Evolutionary conservation across 2,329 filamentous ascomycete genomes (phyloP).

Genomic region (Penicillium decumbens): DNA sequence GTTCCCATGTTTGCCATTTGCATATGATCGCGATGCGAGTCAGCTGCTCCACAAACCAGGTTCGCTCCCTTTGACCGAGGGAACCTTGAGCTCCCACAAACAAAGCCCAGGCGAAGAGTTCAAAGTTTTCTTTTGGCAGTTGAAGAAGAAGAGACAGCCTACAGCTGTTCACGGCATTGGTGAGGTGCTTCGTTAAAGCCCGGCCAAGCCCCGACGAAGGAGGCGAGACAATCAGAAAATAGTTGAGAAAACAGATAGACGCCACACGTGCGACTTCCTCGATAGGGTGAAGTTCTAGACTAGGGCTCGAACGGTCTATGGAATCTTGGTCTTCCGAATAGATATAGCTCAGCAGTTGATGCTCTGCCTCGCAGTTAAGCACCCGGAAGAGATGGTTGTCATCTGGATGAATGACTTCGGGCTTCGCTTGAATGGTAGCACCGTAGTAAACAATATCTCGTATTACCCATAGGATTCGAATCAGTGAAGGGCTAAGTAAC

Average conservation of each 20-base stretch:
- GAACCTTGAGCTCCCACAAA: constrained; percentile 34
- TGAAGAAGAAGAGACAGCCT: constrained; percentile 12
- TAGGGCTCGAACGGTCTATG: background rate
- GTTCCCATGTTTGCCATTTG: constrained; percentile 30
- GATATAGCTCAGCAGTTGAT: constrained; percentile 38
- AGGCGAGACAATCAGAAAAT: constrained; percentile 32
- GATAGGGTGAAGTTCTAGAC: constrained; percentile 22
- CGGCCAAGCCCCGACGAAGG: constrained; percentile 33
- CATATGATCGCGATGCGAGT: constrained; percentile 24
- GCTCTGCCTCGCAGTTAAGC: constrained; percentile 35
- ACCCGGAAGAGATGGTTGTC: constrained; percentile 34
- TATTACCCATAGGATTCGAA: constrained; percentile 24
- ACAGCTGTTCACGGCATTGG: constrained; percentile 19
- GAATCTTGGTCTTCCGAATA: constrained; percentile 14
- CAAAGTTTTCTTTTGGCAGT: constrained; percentile 19
- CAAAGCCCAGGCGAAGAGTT: constrained; percentile 30
- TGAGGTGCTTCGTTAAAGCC: constrained; percentile 31
- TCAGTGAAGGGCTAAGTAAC: constrained; percentile 28
- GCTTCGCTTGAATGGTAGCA: constrained; percentile 23
- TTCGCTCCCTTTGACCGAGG: constrained; percentile 24
- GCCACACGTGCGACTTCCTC: constrained; percentile 32
- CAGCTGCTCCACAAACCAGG: constrained; percentile 32
- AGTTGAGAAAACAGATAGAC: constrained; percentile 30
- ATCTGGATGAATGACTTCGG: constrained; percentile 16
- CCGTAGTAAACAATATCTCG: constrained; percentile 34